Base-by-base conservation (phyloP, 2,329 filamentous ascomycete genomes). In the Microsporum audouinii region DNA sequence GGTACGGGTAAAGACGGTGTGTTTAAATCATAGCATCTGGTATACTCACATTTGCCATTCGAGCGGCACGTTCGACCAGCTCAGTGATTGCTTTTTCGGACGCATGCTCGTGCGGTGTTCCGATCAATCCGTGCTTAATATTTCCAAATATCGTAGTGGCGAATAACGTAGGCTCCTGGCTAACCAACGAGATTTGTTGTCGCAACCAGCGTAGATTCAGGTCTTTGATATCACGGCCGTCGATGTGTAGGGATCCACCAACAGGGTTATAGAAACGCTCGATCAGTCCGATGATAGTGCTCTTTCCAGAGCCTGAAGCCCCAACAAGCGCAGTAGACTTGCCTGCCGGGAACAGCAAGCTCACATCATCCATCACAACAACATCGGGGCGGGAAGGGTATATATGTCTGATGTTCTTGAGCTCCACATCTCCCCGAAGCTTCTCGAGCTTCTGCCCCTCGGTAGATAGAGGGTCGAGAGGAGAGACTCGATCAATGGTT, bases 401-500 rank as follows among this genome's bases (percentile, higher is more conserved):
- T 65, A 65, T 2, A 77, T 68, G 0, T 33, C 31, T 89, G 68
- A 95, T 79, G 65, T 87, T 80, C 65, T 84, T 82, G 29, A 95
- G 79, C 63, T 88, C 84, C 60, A 95, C 84, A 17, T 82, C 82
- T 39, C 89, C 89, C 61, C 84, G 77, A 2, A 91, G 78, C 17
- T 80, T 72, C 1, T 88, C 83, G 0, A 90, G 79, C 67, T 81
- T 88, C 63, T 81, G 78, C 8, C 89, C 89, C 2, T 78, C 75
- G 0, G 84, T 79, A 3, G 79, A 80, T 4, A 82, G 81, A 0
- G 89, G 83, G 67, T 95, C 87, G 51, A 95, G 78, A 0, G 89
- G 88, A 0, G 89, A 94, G 2, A 77, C 70, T 58, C 90, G 85
- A 71, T 94, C 88, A 65, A 95, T 94, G 5, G 89, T 92, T 71